Conservation (phyloP, 192 early-diverging fungal genomes). For the Backusella parvicylindrica region DNA sequence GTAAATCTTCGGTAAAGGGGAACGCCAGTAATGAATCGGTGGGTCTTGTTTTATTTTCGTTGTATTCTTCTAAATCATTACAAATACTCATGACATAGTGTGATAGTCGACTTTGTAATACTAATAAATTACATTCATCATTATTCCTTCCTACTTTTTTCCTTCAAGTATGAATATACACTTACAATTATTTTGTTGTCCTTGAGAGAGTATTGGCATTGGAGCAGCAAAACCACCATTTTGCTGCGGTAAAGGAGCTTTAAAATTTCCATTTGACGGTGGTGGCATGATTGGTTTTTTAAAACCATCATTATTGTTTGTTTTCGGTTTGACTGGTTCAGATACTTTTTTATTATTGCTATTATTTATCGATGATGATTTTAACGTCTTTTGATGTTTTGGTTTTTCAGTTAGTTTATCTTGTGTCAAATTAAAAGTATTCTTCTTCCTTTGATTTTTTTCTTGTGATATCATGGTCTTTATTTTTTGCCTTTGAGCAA, state of each 20-base stretch:
- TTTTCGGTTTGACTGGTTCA: neutral
- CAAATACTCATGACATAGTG: neutral
- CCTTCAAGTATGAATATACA: neutral
- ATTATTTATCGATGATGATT: neutral
- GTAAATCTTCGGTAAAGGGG: neutral
- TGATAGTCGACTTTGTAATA: neutral
- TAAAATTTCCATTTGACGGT: neutral
- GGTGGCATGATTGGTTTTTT: neutral
- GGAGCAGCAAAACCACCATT: neutral
- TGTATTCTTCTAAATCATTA: neutral
- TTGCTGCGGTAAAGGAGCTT: neutral
- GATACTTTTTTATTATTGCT: neutral
- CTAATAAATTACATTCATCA: neutral
- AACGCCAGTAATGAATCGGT: neutral
- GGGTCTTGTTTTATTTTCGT: neutral
- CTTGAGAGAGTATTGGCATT: neutral
- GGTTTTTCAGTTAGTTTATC: neutral
- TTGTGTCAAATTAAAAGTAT: neutral
- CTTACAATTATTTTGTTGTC: neutral
- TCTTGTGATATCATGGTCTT: neutral
- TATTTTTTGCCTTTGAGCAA: neutral
- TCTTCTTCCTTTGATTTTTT: neutral
- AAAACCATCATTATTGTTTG: neutral
- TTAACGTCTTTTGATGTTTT: neutral
- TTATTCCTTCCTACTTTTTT: neutral